Evolutionary conservation across 2,329 filamentous ascomycete genomes (phyloP).

Genomic region (Ophiostoma australiae): DNA sequence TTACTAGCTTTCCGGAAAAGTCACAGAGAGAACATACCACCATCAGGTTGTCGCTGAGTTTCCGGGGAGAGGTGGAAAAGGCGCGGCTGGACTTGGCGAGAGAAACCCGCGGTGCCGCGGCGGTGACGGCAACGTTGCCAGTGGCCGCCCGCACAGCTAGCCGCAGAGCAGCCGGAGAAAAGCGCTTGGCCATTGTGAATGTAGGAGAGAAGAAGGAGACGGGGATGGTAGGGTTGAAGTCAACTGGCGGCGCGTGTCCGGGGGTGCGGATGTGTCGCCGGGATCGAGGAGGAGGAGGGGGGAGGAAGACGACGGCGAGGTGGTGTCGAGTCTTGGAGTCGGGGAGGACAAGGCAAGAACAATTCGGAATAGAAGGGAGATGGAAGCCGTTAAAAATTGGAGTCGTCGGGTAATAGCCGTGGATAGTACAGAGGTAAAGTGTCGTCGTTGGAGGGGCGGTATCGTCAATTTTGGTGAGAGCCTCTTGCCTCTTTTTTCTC

Average conservation of each 20-base stretch:
- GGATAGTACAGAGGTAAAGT: neutral
- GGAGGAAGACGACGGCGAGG: neutral
- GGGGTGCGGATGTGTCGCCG: slow-evolving; percentile 13
- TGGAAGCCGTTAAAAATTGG: neutral
- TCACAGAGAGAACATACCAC: slow-evolving; percentile 44
- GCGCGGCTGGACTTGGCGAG: slow-evolving; percentile 50
- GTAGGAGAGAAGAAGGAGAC: neutral
- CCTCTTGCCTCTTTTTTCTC: slow-evolving; percentile 16
- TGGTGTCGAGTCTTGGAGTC: neutral
- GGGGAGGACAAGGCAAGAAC: neutral
- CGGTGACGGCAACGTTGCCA: slow-evolving; percentile 49
- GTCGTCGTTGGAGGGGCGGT: slow-evolving; percentile 4
- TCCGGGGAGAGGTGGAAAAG: slow-evolving; percentile 63
- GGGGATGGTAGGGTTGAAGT: neutral
- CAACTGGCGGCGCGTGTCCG: neutral
- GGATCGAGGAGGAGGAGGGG: neutral
- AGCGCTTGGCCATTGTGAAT: slow-evolving; percentile 64
- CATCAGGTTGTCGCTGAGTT: slow-evolving; percentile 65
- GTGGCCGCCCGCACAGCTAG: slow-evolving; percentile 59
- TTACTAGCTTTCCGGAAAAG: neutral
- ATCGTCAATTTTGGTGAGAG: slow-evolving; percentile 14
- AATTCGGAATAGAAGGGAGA: neutral
- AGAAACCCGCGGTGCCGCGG: slow-evolving; percentile 43
- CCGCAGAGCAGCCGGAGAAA: slow-evolving; percentile 68
- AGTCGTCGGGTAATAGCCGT: slow-evolving; percentile 2